phyloP scores from a whole-genome alignment of 441 rosid species.

The Breynia disticha region DNA sequence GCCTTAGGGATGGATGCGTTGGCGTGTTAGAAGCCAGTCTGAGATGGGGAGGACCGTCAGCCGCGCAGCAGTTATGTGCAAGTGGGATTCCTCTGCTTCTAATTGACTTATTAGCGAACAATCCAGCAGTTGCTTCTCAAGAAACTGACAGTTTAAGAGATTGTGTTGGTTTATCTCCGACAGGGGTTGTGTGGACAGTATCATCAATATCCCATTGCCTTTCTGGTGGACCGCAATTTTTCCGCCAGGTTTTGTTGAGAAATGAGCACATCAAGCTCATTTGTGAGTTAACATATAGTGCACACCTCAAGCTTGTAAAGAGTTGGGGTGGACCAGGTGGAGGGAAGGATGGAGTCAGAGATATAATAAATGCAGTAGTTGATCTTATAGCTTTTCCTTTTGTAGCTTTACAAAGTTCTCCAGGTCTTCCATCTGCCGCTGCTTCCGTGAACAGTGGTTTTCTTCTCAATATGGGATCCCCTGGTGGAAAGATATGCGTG shows the following conservation, averaged over 20 bases:
- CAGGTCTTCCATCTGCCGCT: slow-evolving; percentile 65
- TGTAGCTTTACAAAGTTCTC: slow-evolving; percentile 77
- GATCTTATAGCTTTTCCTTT: slow-evolving; percentile 93
- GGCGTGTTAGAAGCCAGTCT: slow-evolving; percentile 82
- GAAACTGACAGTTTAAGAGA: slow-evolving; percentile 31
- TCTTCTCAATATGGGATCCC: slow-evolving; percentile 82
- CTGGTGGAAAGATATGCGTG: slow-evolving; percentile 65
- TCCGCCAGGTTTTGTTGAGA: slow-evolving; percentile 67
- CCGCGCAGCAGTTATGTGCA: slow-evolving; percentile 77
- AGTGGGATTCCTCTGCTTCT: slow-evolving; percentile 83
- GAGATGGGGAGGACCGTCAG: slow-evolving; percentile 82
- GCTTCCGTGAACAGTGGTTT: slow-evolving; percentile 92
- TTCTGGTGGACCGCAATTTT: slow-evolving; percentile 62
- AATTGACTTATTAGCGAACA: slow-evolving; percentile 47
- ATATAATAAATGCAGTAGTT: slow-evolving; percentile 56
- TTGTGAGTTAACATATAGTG: slow-evolving; percentile 51
- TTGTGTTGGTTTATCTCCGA: slow-evolving; percentile 64
- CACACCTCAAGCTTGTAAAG: slow-evolving; percentile 76
- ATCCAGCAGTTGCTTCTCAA: slow-evolving; percentile 29
- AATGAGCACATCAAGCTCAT: slow-evolving; percentile 55
- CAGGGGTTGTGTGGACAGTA: slow-evolving; percentile 74
- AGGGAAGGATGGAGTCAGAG: slow-evolving; percentile 84
- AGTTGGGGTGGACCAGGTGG: slow-evolving; percentile 91
- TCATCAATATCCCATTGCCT: slow-evolving; percentile 84
- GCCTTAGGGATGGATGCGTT: slow-evolving; percentile 85